Evolutionary conservation across 164 flowering plant species (phyloP), one percentile per base, ranked within the genome.

Genomic region (Kingdonia uniflora): DNA sequence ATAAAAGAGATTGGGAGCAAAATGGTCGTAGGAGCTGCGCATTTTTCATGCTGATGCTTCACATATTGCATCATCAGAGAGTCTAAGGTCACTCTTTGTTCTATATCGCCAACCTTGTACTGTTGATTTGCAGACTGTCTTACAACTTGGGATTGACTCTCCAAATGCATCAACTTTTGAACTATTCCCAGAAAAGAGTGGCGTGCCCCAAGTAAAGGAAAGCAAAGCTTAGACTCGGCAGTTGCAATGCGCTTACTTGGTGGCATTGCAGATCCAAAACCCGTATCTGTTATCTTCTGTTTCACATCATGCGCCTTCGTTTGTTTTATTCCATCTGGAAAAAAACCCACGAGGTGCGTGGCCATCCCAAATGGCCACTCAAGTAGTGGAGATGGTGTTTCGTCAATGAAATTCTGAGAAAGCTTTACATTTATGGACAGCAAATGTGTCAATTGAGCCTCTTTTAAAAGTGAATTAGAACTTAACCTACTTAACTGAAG

Each of bases 1-100:
- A 86, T 67, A 13, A 94, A 83, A 56, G 97, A 89, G 46, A 94
- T 87, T 17, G 99, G 96, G 0, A 97, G 99, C 53, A 94, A 76
- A 49, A 97, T 94, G 11, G 99, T 84, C 19, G 88, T 94, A 29
- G 99, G 99, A 54, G 97, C 89, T 19, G 95, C 78, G 65, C 99
- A 94, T 56, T 94, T 96, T 39, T 87, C 89, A 71, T 94, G 99
- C 68, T 94, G 99, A 49, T 94, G 95, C 70, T 94, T 87, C 57
- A 94, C 63, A 58, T 82, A 86, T 80, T 94, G 97, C 70, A 89
- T 86, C 54, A 89, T 90, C 39, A 94, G 55, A 46, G 95, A 80
- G 42, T 94, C 97, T 44, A 94, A 63, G 29, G 92, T 84, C 24
- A 87, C 65, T 49, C 99, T 29, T 29, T 29, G 69, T 59, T 89